phyloP scores from a whole-genome alignment of 495 filamentous ascomycete genomes.

The Aspergillus baeticus region DNA sequence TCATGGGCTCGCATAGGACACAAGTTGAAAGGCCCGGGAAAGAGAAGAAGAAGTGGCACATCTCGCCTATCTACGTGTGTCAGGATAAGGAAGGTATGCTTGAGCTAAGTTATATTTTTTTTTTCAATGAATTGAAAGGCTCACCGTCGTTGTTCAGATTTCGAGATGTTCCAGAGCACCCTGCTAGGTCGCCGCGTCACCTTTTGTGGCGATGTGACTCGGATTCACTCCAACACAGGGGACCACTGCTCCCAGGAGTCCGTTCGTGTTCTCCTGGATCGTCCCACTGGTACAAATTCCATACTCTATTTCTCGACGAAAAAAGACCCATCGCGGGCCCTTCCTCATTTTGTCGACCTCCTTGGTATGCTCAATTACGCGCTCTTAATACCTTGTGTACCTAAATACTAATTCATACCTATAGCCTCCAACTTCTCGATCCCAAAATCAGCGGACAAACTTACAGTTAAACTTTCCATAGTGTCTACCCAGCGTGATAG shows the following conservation, averaged over 20 bases:
- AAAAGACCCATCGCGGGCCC: background rate
- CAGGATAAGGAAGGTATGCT: slow-evolving; percentile 6
- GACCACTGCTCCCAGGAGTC: slow-evolving; percentile 11
- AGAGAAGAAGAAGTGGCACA: background rate
- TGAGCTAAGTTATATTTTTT: too few relatives aligned
- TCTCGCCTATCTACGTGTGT: slow-evolving; percentile 8
- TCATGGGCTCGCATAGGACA: slow-evolving; percentile 7
- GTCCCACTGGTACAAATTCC: background rate
- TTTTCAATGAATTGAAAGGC: too few relatives aligned
- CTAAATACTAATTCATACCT: background rate
- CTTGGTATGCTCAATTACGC: background rate
- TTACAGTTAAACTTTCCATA: background rate
- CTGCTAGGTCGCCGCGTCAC: slow-evolving; percentile 1
- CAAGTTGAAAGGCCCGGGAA: background rate
- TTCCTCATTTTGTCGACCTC: background rate
- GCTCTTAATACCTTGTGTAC: background rate
- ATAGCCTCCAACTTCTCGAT: slow-evolving; percentile 5
- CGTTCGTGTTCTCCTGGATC: slow-evolving; percentile 6
- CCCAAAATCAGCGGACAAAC: background rate
- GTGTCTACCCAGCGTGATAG: background rate
- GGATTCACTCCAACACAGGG: slow-evolving; percentile 1
- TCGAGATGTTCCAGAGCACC: slow-evolving; percentile 8
- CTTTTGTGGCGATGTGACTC: slow-evolving; percentile 1
- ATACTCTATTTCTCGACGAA: slow-evolving; percentile 11
- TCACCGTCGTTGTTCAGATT: background rate